Base-by-base conservation (phyloP, 2,329 filamentous ascomycete genomes). In the Aquanectria penicillioides region DNA sequence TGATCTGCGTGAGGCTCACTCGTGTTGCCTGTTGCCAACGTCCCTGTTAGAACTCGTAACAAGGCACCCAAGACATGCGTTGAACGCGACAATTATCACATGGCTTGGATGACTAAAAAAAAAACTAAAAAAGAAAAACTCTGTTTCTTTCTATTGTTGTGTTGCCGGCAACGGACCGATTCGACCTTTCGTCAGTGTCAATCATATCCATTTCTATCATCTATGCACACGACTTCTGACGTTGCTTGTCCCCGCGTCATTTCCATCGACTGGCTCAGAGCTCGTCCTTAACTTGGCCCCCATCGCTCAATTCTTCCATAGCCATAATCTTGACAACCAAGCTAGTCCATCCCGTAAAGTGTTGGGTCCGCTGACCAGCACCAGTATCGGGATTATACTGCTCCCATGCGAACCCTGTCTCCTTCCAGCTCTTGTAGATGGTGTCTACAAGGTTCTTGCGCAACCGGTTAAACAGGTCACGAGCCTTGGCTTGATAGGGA, bases 261-360 rank as follows among this genome's bases (percentile, higher is more conserved):
- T 50, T 23, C 26, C 9, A 33, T 22, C 20, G 40, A 40, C 31
- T 41, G 15, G 38, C 48, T 74, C 66, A 86, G 53, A 86, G 70
- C 75, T 86, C 84, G 65, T 85, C 83, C 63, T 72, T 76, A 17
- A 53, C 69, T 41, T 75, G 74, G 25, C 63, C 69, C 34, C 68
- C 67, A 37, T 68, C 67, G 22, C 63, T 63, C 18, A 92, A 71
- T 67, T 96, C 90, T 6, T 93, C 91, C 92, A 99, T 94, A 41
- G 88, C 87, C 93, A 98, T 97, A 66, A 99, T 92, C 82, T 97
- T 97, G 40, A 98, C 94, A 43, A 98, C 92, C 77, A 98, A 81
- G 74, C 93, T 97, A n/a, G 95, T 99, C 95, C 95, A 99, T 47
- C 95, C 95, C 0, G 95, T 97, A 74, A 99, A 99, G 77, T 98